Evolutionary conservation across 345 rosid genomes (phyloP).

Genomic region (Lepidium africanum): DNA sequence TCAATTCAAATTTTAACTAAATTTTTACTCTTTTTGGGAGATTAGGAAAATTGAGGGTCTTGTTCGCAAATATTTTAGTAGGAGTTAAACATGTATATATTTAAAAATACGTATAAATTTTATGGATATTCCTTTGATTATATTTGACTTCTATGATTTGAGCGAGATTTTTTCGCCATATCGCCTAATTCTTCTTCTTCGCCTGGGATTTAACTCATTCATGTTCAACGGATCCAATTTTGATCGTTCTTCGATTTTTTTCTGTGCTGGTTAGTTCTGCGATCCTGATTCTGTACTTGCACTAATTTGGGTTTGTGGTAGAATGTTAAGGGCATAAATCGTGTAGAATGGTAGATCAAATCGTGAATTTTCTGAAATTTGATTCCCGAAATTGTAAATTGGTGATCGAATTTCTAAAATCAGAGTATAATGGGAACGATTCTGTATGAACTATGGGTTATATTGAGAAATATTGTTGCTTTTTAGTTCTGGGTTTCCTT

Average conservation of each 20-base stretch:
- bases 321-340: not conserved
- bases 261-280: conserved; percentile 16
- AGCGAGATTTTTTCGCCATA: not conserved
- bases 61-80: too few relatives aligned
- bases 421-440: not conserved
- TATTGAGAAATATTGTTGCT: not conserved
- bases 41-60: too few relatives aligned
- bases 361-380: not conserved
- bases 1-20: too few relatives aligned
- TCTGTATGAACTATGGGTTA: not conserved
- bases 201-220: not conserved
- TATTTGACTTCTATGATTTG: conserved; percentile 5
- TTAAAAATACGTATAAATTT: not conserved
- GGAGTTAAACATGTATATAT: not conserved
- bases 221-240: not conserved
- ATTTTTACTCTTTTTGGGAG: too few relatives aligned
- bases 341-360: not conserved
- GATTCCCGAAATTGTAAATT: not conserved
- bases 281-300: not conserved
- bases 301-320: conserved; percentile 6
- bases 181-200: conserved; percentile 7
- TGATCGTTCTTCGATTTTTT: not conserved
- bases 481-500: not conserved
- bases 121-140: not conserved
- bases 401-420: not conserved